Conservation (phyloP, 352 stramenopile genomes). For the Phytophthora megakarya region DNA sequence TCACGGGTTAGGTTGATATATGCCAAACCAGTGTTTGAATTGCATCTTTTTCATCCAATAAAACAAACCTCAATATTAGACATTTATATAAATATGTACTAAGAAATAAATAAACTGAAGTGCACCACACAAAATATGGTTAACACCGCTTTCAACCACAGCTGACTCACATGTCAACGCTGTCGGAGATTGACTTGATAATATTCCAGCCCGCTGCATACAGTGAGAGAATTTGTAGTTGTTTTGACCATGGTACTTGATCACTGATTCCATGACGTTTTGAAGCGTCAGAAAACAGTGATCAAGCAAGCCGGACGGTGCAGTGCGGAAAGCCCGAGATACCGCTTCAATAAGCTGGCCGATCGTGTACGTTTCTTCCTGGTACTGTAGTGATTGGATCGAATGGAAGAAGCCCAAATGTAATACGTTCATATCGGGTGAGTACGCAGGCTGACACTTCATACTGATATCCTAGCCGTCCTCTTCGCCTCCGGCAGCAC, state of each 20-base stretch:
- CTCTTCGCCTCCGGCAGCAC: no score
- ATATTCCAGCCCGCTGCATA: background rate
- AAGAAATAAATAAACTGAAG: constrained; percentile 5
- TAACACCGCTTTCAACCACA: constrained; percentile 1
- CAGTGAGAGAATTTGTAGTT: constrained; percentile 11
- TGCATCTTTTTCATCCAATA: background rate
- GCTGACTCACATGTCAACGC: background rate
- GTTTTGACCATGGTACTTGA: constrained; percentile 7
- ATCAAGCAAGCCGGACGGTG: background rate
- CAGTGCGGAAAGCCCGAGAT: background rate
- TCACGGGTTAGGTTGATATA: background rate
- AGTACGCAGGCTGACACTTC: no score
- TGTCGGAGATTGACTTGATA: background rate
- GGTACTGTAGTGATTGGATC: no score
- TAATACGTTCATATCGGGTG: no score
- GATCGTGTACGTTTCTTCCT: constrained; percentile 10
- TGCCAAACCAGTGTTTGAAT: background rate
- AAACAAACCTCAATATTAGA: background rate
- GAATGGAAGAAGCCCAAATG: no score
- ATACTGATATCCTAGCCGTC: no score
- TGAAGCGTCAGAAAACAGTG: constrained; percentile 9
- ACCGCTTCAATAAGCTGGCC: constrained; percentile 3
- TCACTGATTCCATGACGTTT: constrained; percentile 5
- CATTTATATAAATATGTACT: background rate
- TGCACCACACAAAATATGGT: constrained; percentile 11